These are phyloP conservation scores for Aspergillus diversus DNA, from an alignment of 495 filamentous ascomycete species.

Conservation along the genomic window DNA sequence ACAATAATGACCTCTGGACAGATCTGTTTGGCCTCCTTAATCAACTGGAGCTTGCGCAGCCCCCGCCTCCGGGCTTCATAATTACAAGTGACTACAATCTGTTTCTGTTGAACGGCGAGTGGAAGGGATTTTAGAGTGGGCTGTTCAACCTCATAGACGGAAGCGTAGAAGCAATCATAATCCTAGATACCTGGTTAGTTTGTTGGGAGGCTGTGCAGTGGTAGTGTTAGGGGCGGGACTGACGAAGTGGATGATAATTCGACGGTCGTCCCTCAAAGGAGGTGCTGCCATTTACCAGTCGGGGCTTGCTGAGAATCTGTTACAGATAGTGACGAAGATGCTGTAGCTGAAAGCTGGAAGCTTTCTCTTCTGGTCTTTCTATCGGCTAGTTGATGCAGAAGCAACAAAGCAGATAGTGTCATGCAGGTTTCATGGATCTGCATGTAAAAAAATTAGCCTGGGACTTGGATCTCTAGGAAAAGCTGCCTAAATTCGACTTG, in stretches of 20 bases:
- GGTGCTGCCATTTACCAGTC: constrained; percentile 38
- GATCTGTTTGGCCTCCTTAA: constrained; percentile 75
- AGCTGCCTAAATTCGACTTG: not conserved
- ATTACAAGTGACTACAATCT: constrained; percentile 93
- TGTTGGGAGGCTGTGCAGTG: constrained; percentile 7
- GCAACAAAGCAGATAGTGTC: not conserved
- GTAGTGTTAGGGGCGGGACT: constrained; percentile 25
- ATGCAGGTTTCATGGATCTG: not conserved
- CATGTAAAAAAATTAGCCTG: not conserved
- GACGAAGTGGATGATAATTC: constrained; percentile 84
- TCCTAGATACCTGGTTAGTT: constrained; percentile 54
- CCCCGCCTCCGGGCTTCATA: constrained; percentile 81
- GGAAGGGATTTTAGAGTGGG: constrained; percentile 72
- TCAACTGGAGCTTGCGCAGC: constrained; percentile 80
- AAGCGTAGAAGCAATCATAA: constrained; percentile 94
- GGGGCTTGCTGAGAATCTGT: not conserved
- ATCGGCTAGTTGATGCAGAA: constrained; percentile 1
- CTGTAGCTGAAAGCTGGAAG: not conserved
- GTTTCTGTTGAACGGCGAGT: constrained; percentile 80
- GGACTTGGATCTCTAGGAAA: not conserved
- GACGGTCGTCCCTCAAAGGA: constrained; percentile 60
- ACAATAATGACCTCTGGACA: constrained; percentile 86
- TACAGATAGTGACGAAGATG: not conserved
- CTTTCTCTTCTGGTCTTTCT: not conserved
- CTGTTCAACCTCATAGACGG: constrained; percentile 80